Base-by-base conservation (phyloP, 352 stramenopile genomes). In the Blastocystis sp. region DNA sequence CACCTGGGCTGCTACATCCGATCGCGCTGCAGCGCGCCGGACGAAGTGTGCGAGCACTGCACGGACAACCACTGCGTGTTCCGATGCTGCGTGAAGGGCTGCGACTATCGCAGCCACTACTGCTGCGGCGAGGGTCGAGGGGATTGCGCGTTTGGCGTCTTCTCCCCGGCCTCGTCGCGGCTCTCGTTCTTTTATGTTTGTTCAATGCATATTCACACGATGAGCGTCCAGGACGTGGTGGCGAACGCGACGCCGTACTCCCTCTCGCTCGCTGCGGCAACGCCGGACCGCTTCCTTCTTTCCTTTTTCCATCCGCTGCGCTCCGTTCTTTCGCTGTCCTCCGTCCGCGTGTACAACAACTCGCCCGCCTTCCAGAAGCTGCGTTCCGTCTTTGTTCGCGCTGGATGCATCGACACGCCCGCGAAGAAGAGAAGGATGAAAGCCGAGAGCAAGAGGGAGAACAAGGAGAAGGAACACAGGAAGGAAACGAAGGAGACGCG, bases 331-430 rank as follows among this genome's bases (percentile, higher is more conserved):
- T 55, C 45, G 45, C 45, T 55, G 45, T 19, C 45, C 45, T 6
- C 45, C 45, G 45, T 55, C 6, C 31, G 55, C 33, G 24, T 77
- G 31, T 31, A 59, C 4, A 77, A 77, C 66, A 77, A 77, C 45
- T 60, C 66, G 9, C 37, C 37, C 31, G 66, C n/a, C 2, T 45
- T 59, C 4, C 33, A 50, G 33, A 24, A 16, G 26, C 45, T 77
- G 21, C 66, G 66, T 29, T 16, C 24, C 4, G 6, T 77, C 2
- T 77, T 77, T 16, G 55, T 51, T 9, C 66, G 29, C 16, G 63
- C 33, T n/a, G 33, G 33, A 45, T 50, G 33, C 37, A 29, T 31
- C 1, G 74, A 29, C 31, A 37, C n/a, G 29, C 66, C 4, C 35
- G 33, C 12, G 21, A 69, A n/a, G 33, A 67, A 39, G 37, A 12